Base-by-base conservation (phyloP, 139 green algal species). In the Raphidocelis subcapitata region DNA sequence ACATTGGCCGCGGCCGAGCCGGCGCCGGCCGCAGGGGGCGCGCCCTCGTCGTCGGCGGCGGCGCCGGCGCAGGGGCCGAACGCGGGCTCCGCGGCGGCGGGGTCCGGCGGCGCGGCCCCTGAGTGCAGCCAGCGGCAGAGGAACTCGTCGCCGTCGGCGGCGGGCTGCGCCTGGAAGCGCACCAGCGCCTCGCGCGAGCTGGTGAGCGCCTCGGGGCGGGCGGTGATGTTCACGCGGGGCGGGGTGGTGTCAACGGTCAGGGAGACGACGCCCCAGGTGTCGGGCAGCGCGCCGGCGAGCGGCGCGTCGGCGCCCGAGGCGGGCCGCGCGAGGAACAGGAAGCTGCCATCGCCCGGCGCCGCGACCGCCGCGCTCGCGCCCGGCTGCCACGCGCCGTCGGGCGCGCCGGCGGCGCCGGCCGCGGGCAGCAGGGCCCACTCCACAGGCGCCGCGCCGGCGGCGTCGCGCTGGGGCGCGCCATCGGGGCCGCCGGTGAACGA, bases 181-280 rank as follows among this genome's bases (percentile, higher is more conserved):
- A 76, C 69, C 28, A 49, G 63, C 32, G 69, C 70, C 23, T 32
- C 46, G 1, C 46, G 47, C 44, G 57, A 46, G 61, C 2, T 35
- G 32, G 69, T 60, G 20, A 56, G 14, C 5, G 29, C 18, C 4
- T 14, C 10, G 32, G 49, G 61, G 21, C 15, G 8, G 1, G 10
- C 31, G 0, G 33, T 64, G 61, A 76, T 70, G 70, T 8, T 33
- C 24, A 76, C 61, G 16, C 62, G 23, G 60, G 70, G 70, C 5
- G 70, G 70, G 2, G 70, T 76, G 23, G 60, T 70, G 70, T 76
- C 70, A n/a, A 76, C 70, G 59, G 62, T 35, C 0, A 60, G 10
- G 24, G 52, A 15, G 12, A 28, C 52, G 4, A 60, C 52, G 23
- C 23, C 52, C 52, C 52, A 60, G 52, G 21, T 32, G 23, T 28